Conservation (phyloP, 148 eudicot genomes). For the Fallopia convolvulus region DNA sequence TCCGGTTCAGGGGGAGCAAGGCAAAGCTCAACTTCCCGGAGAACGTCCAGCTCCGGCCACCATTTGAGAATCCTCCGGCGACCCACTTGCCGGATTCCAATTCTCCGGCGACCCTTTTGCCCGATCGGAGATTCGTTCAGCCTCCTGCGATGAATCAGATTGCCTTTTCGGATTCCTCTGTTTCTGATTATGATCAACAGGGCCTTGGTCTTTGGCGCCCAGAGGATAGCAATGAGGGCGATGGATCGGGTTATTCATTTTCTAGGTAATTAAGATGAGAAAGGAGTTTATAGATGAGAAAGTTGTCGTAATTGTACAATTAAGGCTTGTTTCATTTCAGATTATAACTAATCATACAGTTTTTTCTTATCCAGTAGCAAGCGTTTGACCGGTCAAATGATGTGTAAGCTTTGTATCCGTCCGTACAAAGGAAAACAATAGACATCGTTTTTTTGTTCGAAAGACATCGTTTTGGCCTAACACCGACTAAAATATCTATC, state of each 20-base stretch:
- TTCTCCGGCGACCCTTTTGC: background rate
- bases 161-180: background rate
- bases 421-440: no score
- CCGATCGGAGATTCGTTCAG: background rate
- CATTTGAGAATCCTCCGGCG: background rate
- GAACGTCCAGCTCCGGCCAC: constrained; percentile 26
- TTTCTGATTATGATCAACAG: background rate
- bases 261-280: background rate
- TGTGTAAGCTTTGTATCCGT: no score
- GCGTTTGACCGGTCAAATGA: no score
- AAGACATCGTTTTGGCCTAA: no score
- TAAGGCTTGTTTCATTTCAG: no score
- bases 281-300: background rate
- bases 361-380: no score
- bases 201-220: background rate
- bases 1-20: constrained; percentile 59
- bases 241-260: background rate
- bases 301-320: no score
- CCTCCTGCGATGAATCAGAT: background rate
- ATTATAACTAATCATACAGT: no score
- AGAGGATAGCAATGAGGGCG: background rate
- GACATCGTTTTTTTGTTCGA: no score
- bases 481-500: no score
- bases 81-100: background rate
- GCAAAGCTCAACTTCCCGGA: constrained; percentile 87